Percentiles rank a stretch among this genome's conserved stretches.
Evolutionary conservation across 2,329 filamentous ascomycete genomes (phyloP).

Genomic region (Cryphonectria nitschkei): DNA sequence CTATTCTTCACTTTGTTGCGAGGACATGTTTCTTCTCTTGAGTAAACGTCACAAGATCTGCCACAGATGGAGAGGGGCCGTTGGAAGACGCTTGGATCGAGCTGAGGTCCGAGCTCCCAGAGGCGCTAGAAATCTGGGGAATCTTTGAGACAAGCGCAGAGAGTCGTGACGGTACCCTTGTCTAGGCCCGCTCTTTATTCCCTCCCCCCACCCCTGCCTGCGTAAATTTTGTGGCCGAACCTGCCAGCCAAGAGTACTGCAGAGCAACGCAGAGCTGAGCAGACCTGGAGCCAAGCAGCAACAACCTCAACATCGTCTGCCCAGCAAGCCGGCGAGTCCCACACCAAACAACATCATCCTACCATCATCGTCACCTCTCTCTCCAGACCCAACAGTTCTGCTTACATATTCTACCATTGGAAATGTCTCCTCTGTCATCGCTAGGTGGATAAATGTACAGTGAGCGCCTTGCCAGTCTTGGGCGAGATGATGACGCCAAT

Average conservation of each 20-base stretch:
- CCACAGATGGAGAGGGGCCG: not conserved
- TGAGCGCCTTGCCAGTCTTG: not conserved
- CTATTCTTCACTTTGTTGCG: not conserved
- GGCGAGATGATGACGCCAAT: not conserved
- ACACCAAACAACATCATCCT: conserved; percentile 18
- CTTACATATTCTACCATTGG: not conserved
- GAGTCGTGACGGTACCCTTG: not conserved
- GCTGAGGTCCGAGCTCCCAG: conserved; percentile 13
- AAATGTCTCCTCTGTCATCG: not conserved
- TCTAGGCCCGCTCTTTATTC: not conserved
- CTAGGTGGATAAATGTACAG: not conserved
- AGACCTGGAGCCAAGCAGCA: conserved; percentile 10
- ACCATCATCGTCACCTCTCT: conserved; percentile 6
- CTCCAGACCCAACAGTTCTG: not conserved
- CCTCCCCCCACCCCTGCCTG: conserved; percentile 2
- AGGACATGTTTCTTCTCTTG: not conserved
- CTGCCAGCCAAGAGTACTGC: conserved; percentile 7
- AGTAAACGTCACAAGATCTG: not conserved
- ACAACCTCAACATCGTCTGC: conserved; percentile 22
- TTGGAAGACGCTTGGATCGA: conserved; percentile 9
- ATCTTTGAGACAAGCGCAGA: conserved; percentile 11
- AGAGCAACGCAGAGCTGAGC: conserved; percentile 16
- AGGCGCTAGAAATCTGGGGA: conserved; percentile 10
- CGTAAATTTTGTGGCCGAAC: conserved; percentile 29
- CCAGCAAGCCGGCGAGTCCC: conserved; percentile 17